phyloP scores from a whole-genome alignment of 2,329 filamentous ascomycete species.

The Paecilomyces formosus region DNA sequence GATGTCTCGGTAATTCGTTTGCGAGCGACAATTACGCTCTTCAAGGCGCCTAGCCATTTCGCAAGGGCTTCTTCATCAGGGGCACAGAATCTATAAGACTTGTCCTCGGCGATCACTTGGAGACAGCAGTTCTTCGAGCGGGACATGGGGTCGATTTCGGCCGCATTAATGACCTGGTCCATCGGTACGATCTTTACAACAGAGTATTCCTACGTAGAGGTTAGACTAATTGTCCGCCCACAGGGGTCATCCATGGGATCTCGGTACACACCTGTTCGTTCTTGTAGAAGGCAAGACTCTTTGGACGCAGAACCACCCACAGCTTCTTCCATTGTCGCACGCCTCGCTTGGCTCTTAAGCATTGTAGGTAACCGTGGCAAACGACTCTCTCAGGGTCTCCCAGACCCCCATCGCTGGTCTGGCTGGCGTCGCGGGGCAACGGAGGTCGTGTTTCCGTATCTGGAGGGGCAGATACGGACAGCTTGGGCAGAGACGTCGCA shows the following conservation, averaged over 20 bases:
- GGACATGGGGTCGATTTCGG: slow-evolving; percentile 84
- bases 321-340: slow-evolving; percentile 90
- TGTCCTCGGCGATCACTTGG: slow-evolving; percentile 91
- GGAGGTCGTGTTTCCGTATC: slow-evolving; percentile 20
- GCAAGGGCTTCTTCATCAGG: slow-evolving; percentile 74
- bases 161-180: slow-evolving; percentile 73
- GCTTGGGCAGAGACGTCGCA: slow-evolving; percentile 20
- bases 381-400: slow-evolving; percentile 82
- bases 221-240: neutral
- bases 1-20: slow-evolving; percentile 22
- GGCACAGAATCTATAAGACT: slow-evolving; percentile 69
- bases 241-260: neutral
- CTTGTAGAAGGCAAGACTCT: slow-evolving; percentile 85
- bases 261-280: slow-evolving; percentile 52
- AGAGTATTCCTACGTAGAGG: slow-evolving; percentile 62
- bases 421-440: slow-evolving; percentile 50
- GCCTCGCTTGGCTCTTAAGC: slow-evolving; percentile 70
- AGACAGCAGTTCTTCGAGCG: slow-evolving; percentile 79
- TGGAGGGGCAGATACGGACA: slow-evolving; percentile 20
- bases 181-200: slow-evolving; percentile 76
- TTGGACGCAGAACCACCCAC: slow-evolving; percentile 84
- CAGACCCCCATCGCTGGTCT: slow-evolving; percentile 50
- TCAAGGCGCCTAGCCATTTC: slow-evolving; percentile 81
- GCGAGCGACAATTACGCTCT: slow-evolving; percentile 51
- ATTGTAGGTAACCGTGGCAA: slow-evolving; percentile 84